phyloP scores from a whole-genome alignment of 225 moss, liverwort and hornwort species.

The Climacium dendroides region DNA sequence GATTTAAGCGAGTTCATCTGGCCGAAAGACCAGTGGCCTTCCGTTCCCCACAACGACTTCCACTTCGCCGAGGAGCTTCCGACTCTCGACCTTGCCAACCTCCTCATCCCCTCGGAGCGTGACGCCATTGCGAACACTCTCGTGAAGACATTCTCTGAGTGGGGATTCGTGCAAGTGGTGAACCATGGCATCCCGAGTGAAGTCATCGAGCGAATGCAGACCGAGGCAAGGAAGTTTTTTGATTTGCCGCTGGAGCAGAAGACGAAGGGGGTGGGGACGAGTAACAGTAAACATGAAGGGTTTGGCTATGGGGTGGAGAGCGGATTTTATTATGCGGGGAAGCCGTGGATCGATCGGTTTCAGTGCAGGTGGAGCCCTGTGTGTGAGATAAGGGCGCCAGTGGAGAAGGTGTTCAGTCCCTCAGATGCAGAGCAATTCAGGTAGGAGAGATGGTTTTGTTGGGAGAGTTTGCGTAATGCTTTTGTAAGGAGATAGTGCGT shows the following conservation, averaged over 20 bases:
- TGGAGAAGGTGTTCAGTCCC: constrained; percentile 34
- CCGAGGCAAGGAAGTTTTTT: constrained; percentile 46
- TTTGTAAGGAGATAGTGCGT: neutral
- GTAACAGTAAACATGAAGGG: constrained; percentile 51
- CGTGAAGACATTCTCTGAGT: constrained; percentile 24
- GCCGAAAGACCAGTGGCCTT: constrained; percentile 41
- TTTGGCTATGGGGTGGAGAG: constrained; percentile 67
- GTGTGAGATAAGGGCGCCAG: constrained; percentile 32
- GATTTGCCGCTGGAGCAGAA: constrained; percentile 71
- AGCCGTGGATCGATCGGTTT: constrained; percentile 51
- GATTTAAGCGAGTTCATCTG: constrained; percentile 44
- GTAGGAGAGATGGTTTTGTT: neutral
- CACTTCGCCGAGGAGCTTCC: constrained; percentile 33
- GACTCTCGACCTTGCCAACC: constrained; percentile 6
- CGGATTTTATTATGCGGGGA: constrained; percentile 41
- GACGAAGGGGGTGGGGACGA: constrained; percentile 25
- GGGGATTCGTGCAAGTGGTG: constrained; percentile 73
- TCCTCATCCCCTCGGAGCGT: neutral
- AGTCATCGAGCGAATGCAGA: constrained; percentile 31
- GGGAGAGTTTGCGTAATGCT: neutral
- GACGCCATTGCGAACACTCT: neutral
- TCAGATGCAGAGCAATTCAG: constrained; percentile 31
- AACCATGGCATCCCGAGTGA: constrained; percentile 50
- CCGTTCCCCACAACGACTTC: constrained; percentile 30
- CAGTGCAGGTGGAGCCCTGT: constrained; percentile 55